A percentile compares a stretch with the other conserved stretches of the same genome.
These are phyloP conservation scores for Kalaharituber pfeilii DNA, from an alignment of 2,329 filamentous ascomycete species.

Conservation along the genomic window DNA sequence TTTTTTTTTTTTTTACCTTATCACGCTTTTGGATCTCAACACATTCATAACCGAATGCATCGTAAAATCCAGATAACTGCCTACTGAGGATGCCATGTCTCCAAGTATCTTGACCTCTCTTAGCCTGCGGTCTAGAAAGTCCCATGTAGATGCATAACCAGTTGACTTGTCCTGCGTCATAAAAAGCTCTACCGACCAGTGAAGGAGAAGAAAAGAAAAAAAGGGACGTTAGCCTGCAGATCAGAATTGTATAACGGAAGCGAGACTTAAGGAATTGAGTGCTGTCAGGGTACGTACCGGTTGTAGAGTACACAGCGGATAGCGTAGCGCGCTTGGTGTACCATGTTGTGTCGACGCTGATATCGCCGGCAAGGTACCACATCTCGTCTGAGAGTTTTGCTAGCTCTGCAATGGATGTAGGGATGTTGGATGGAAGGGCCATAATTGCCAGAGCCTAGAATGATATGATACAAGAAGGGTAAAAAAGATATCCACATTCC, in stretches of 20 bases:
- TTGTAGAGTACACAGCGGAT: constrained; percentile 48
- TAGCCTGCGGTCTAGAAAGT: constrained; percentile 61
- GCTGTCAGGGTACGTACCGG: too few species aligned
- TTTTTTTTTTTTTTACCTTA: too few species aligned
- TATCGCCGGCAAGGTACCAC: constrained; percentile 69
- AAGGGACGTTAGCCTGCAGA: too few species aligned
- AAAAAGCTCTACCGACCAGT: constrained; percentile 59
- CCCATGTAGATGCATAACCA: constrained; percentile 57
- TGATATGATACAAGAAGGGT: too few species aligned
- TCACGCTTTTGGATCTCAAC: constrained; percentile 66
- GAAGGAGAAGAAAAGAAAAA: too few species aligned
- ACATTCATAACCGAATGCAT: constrained; percentile 61
- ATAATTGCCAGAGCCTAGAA: constrained; percentile 68
- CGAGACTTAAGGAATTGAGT: too few species aligned
- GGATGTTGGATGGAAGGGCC: constrained; percentile 65
- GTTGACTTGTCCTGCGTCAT: constrained; percentile 76
- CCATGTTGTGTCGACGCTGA: constrained; percentile 68
- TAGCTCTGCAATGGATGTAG: constrained; percentile 60
- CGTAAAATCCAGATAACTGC: constrained; percentile 70
- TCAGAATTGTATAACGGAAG: too few species aligned
- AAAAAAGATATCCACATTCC: too few species aligned
- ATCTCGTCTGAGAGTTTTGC: constrained; percentile 82
- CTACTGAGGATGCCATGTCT: constrained; percentile 40
- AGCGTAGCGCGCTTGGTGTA: constrained; percentile 55
- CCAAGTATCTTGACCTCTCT: constrained; percentile 49